Percentiles rank a stretch among this genome's conserved stretches.
Evolutionary conservation across 495 filamentous ascomycete genomes (phyloP).

Genomic region (Hyaloscypha finlandica): DNA sequence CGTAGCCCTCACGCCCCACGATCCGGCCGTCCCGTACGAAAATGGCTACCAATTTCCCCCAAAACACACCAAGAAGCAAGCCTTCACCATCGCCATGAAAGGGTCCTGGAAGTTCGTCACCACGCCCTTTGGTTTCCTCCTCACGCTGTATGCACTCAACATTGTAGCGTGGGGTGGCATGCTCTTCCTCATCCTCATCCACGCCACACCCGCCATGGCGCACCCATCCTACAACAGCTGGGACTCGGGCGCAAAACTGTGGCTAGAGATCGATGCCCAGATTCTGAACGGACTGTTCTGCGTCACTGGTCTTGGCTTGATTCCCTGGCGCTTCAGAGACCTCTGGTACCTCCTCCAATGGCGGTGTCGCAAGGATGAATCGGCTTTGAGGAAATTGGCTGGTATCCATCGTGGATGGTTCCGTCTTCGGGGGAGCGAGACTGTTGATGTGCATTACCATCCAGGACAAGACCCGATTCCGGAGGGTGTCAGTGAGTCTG

Average conservation of each 20-base stretch:
- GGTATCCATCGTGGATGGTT: slow-evolving; percentile 73
- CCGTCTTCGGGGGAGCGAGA: slow-evolving; percentile 58
- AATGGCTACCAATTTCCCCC: slow-evolving; percentile 75
- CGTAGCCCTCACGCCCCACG: slow-evolving; percentile 18
- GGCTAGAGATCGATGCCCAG: slow-evolving; percentile 85
- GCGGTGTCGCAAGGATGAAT: slow-evolving; percentile 50
- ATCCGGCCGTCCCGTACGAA: slow-evolving; percentile 27
- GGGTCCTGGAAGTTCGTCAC: slow-evolving; percentile 57
- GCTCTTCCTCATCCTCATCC: slow-evolving; percentile 82
- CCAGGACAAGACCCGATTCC: slow-evolving; percentile 44
- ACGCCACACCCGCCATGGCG: slow-evolving; percentile 79
- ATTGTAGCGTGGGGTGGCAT: slow-evolving; percentile 89
- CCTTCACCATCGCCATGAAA: slow-evolving; percentile 52
- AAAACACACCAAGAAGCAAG: slow-evolving; percentile 56
- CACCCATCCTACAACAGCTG: slow-evolving; percentile 53
- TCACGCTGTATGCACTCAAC: slow-evolving; percentile 77
- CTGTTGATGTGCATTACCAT: slow-evolving; percentile 40
- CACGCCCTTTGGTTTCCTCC: slow-evolving; percentile 72
- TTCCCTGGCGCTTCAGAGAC: slow-evolving; percentile 84
- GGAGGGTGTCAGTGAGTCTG: slow-evolving; percentile 32
- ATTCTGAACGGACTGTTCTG: slow-evolving; percentile 85
- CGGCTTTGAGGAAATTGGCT: slow-evolving; percentile 59
- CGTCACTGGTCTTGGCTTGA: slow-evolving; percentile 79
- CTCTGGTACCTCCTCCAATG: slow-evolving; percentile 67
- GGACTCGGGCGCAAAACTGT: slow-evolving; percentile 67